Conservation (phyloP, 257 asterid genomes). For the Nicotiana attenuata region DNA sequence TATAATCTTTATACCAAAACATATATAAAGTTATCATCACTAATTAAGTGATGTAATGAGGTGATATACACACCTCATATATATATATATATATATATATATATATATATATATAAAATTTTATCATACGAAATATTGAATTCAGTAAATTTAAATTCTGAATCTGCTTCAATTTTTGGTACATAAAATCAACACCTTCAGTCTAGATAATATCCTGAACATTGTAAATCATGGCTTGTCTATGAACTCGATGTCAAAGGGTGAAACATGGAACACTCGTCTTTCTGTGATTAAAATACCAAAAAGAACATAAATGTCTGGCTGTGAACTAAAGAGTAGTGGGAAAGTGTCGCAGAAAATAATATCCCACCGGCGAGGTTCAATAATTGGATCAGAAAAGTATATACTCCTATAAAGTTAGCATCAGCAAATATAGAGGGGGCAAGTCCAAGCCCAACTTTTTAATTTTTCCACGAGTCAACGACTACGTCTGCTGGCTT, state of each 20-base stretch:
- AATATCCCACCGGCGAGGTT: slow-evolving; percentile 1
- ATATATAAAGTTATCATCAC: too few relatives aligned
- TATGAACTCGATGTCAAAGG: not conserved
- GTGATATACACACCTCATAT: too few relatives aligned
- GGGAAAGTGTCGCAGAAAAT: not conserved
- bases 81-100: not conserved
- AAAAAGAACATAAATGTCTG: not conserved
- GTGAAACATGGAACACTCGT: not conserved
- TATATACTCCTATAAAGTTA: not conserved
- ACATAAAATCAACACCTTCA: not conserved
- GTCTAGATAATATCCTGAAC: not conserved
- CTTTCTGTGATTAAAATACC: not conserved
- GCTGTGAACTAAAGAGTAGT: not conserved
- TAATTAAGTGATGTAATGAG: too few relatives aligned
- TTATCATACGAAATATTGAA: too few relatives aligned
- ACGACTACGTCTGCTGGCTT: not conserved
- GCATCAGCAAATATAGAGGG: not conserved
- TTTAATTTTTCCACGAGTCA: not conserved
- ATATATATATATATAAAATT: too few relatives aligned
- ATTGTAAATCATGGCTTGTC: not conserved
- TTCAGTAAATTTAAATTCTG: too few relatives aligned
- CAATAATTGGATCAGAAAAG: not conserved
- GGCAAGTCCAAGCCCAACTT: not conserved
- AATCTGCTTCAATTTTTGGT: too few relatives aligned
- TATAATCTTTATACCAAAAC: too few relatives aligned